These are phyloP conservation scores for Larix kaempferi DNA, from an alignment of 75 land plant genomes.

Conservation along the genomic window DNA sequence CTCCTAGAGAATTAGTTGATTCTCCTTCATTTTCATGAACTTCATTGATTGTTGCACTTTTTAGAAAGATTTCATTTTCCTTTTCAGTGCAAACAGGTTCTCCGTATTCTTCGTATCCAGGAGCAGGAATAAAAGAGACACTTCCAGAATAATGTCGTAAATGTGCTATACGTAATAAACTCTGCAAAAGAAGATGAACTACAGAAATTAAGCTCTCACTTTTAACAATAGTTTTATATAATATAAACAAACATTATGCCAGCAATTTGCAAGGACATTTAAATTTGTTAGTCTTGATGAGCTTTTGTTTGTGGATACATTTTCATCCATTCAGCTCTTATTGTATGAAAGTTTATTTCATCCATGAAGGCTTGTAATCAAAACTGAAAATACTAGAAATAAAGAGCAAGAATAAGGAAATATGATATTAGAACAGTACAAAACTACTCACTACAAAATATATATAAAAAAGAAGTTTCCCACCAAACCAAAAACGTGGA, in stretches of 20 bases:
- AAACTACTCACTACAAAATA: no score
- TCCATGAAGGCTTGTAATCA: no score
- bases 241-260: neutral
- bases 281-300: neutral
- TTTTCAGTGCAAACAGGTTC: slow-evolving; percentile 33
- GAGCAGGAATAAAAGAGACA: slow-evolving; percentile 86
- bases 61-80: slow-evolving; percentile 5
- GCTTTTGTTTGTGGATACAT: neutral
- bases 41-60: slow-evolving; percentile 12
- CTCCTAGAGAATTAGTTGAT: slow-evolving; percentile 51
- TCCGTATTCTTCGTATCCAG: slow-evolving; percentile 71
- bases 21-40: slow-evolving; percentile 1
- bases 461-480: no score
- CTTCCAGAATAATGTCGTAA: slow-evolving; percentile 72
- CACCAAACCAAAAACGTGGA: no score
- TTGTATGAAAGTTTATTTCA: no score
- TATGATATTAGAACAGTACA: no score
- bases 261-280: neutral
- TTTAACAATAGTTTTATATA: neutral
- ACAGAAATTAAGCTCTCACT: neutral
- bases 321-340: neutral
- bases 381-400: no score
- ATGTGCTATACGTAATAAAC: slow-evolving; percentile 49
- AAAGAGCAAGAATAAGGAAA: no score
- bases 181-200: slow-evolving; percentile 25